Percentiles rank a stretch among this genome's conserved stretches.
These are phyloP conservation scores for Lactarius evosmus DNA, from an alignment of 768 basidiomycete genomes.

Conservation along the genomic window DNA sequence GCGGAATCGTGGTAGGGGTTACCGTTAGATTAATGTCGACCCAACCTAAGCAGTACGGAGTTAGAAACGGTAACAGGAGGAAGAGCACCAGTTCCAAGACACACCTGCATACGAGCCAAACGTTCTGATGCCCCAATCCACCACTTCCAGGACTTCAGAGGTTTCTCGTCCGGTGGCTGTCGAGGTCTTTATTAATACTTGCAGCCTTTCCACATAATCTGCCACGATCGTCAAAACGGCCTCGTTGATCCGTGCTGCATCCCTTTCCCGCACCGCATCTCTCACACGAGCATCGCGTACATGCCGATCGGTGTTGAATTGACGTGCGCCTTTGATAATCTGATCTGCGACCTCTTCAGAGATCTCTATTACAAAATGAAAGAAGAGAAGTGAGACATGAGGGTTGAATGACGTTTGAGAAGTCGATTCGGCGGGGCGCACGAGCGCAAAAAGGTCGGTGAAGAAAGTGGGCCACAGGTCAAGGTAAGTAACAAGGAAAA, in stretches of 20 bases:
- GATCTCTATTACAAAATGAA: slow-evolving; percentile 91
- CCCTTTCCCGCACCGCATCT: slow-evolving; percentile 86
- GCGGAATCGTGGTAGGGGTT: slow-evolving; percentile 80
- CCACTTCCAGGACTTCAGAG: slow-evolving; percentile 65
- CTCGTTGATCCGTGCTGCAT: slow-evolving; percentile 82
- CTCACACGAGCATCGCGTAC: slow-evolving; percentile 80
- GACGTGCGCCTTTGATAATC: slow-evolving; percentile 82
- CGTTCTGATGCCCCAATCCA: slow-evolving; percentile 90
- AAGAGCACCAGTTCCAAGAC: slow-evolving; percentile 36
- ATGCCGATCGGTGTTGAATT: slow-evolving; percentile 67
- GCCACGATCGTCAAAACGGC: slow-evolving; percentile 81
- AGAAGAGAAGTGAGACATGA: slow-evolving; percentile 83
- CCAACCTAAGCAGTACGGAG: slow-evolving; percentile 65
- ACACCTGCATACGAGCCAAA: slow-evolving; percentile 92
- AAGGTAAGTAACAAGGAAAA: slow-evolving; percentile 85
- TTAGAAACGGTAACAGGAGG: slow-evolving; percentile 5
- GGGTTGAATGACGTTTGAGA: slow-evolving; percentile 66
- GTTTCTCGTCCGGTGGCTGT: slow-evolving; percentile 49
- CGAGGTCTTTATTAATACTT: slow-evolving; percentile 45
- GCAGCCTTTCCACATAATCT: slow-evolving; percentile 62
- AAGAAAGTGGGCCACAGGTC: slow-evolving; percentile 87
- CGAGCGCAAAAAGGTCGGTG: slow-evolving; percentile 68
- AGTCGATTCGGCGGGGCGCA: slow-evolving; percentile 57
- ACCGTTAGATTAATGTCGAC: slow-evolving; percentile 96
- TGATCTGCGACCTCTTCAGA: slow-evolving; percentile 97